Conservation (phyloP, 164 flowering plant genomes). For the Kingdonia uniflora region DNA sequence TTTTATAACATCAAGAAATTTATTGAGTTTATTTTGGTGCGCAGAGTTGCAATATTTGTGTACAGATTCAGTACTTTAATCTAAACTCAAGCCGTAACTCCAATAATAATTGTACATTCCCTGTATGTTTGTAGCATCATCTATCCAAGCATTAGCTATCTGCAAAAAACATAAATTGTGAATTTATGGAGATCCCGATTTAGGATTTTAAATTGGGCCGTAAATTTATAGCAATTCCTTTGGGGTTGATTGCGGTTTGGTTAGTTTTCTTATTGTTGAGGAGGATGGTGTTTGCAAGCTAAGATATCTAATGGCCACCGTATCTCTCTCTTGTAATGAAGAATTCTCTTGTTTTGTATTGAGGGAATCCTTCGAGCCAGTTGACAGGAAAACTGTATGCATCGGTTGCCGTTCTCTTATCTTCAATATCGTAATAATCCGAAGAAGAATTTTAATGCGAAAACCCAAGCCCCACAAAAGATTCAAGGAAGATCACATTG, state of each 20-base stretch:
- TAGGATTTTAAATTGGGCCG: too few species aligned
- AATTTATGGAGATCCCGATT: too few species aligned
- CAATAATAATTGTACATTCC: too few species aligned
- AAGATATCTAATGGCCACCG: slow-evolving; percentile 23
- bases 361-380: slow-evolving; percentile 27
- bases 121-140: too few species aligned
- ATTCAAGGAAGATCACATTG: slow-evolving; percentile 30
- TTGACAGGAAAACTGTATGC: slow-evolving; percentile 15
- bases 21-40: too few species aligned
- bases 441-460: slow-evolving; percentile 24
- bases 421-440: slow-evolving; percentile 19
- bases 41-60: too few species aligned
- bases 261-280: slow-evolving; percentile 16
- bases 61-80: too few species aligned
- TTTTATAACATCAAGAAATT: too few species aligned
- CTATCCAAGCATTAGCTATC: too few species aligned
- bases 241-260: slow-evolving; percentile 19
- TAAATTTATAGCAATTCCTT: slow-evolving; percentile 24
- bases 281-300: slow-evolving; percentile 22
- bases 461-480: slow-evolving; percentile 34
- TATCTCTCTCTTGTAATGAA: slow-evolving; percentile 26
- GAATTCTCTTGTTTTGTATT: slow-evolving; percentile 26
- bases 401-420: slow-evolving; percentile 21
- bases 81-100: too few species aligned
- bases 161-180: too few species aligned